phyloP scores from a whole-genome alignment of 208 protist genomes.

The Trichomonas tenax region DNA sequence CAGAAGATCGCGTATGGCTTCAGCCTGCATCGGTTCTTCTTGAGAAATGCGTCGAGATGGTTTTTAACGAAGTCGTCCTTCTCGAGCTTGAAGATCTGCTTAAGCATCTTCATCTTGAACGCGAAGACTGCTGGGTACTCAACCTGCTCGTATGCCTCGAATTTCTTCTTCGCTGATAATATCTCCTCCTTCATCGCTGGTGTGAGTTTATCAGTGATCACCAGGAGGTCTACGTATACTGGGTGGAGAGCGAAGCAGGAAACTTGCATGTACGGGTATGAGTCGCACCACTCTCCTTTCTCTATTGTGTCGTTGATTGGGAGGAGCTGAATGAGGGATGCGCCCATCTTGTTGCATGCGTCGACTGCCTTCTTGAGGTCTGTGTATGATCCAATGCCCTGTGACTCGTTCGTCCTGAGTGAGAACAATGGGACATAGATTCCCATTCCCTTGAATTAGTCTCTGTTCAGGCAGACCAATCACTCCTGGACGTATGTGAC shows the following conservation, averaged over 20 bases:
- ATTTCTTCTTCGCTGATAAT: neutral
- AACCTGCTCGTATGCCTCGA: neutral
- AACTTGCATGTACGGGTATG: neutral
- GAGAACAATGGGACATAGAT: neutral
- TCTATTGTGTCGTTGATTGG: neutral
- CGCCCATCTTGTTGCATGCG: neutral
- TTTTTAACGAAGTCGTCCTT: neutral
- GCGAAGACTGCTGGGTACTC: neutral
- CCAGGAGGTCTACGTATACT: neutral
- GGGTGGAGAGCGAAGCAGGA: conserved; percentile 2
- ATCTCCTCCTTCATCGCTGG: neutral
- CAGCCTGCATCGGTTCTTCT: neutral
- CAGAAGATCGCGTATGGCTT: neutral
- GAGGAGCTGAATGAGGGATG: neutral
- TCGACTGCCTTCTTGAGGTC: neutral
- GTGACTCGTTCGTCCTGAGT: neutral
- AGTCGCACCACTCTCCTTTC: neutral
- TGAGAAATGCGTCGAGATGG: neutral
- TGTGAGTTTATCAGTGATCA: neutral
- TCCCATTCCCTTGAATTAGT: neutral
- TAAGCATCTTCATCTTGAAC: neutral
- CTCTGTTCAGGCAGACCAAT: neutral
- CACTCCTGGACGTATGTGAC: neutral
- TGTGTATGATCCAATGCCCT: neutral
- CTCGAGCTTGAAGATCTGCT: neutral